A percentile compares a stretch with the other conserved stretches of the same genome.
Conservation (phyloP, 441 rosid species). For the Eruca vesicaria region DNA sequence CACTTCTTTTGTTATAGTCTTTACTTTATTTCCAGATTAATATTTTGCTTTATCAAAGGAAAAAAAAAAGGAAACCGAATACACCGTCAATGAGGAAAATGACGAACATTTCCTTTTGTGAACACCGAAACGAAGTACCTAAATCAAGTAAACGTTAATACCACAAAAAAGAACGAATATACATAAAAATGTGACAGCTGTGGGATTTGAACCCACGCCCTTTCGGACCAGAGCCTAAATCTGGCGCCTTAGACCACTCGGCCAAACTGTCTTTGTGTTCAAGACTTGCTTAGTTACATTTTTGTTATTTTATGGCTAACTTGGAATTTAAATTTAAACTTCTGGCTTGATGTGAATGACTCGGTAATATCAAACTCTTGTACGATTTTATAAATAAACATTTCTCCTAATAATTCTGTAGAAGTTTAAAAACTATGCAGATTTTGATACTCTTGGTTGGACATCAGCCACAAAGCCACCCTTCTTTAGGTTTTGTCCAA, state of each 20-base stretch:
- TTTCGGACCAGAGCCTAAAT: slow-evolving; percentile 99
- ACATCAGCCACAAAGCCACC: neutral
- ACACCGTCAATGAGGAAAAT: neutral
- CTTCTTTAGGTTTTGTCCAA: neutral
- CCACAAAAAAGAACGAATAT: neutral
- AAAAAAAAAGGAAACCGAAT: neutral
- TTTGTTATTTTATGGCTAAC: neutral
- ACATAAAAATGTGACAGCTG: slow-evolving; percentile 49
- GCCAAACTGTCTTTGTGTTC: slow-evolving; percentile 66
- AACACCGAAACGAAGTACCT: neutral
- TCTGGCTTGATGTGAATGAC: neutral
- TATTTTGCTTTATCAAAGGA: neutral
- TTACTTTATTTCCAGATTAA: neutral
- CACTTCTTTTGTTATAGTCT: neutral
- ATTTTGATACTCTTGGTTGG: neutral
- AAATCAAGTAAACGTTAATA: neutral
- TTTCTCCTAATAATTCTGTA: neutral
- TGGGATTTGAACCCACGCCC: slow-evolving; percentile 99
- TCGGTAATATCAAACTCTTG: neutral
- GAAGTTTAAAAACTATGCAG: neutral
- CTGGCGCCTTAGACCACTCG: slow-evolving; percentile 99
- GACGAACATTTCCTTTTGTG: neutral
- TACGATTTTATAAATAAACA: neutral
- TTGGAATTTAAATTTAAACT: neutral
- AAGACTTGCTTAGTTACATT: neutral